Base-by-base conservation (phyloP, 306 rosid species). In the Prunus fruticosa region DNA sequence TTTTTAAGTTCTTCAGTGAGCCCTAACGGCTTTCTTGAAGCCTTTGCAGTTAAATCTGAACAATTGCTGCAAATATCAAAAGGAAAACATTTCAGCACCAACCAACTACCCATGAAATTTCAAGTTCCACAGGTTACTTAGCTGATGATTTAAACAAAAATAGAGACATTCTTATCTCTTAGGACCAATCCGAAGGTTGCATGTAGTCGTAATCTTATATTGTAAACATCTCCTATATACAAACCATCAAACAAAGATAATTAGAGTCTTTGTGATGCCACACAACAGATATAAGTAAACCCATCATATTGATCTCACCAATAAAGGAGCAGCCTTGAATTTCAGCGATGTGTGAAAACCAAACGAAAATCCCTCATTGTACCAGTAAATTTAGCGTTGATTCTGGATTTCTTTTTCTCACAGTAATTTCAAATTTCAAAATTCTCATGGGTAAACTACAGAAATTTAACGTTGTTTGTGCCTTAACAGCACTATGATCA, bases 1-100 rank as follows among this genome's bases (percentile, higher is more conserved):
- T 78, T 89, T 54, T 67, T 76, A 72, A 80, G 88, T 83, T 88
- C 81, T 69, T 87, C 78, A 53, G 93, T 87, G 70, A 62, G 43
- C 60, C 87, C 87, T 20, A 86, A 66, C 75, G 89, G 66, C 57
- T 89, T 89, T 81, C 81, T 89, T 2, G 89, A 88, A 80, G 96
- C 91, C 87, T 85, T 89, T 70, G 86, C 77, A 53, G 84, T 38
- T 57, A 81, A 84, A 86, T 84, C 73, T 65, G 84, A 72, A 82
- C 53, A 73, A 61, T 60, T 84, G 83, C 95, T 93, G 82, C 79
- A 86, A 78, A 82, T 63, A 72, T 68, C 58, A 67, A 32, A 82
- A 64, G 23, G 74, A 60, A 14, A 43, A 45, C 41, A 54, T 62
- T 47, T 25, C 43, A 78, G 63, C 76, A 23, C 43, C 61, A 70